Base-by-base conservation (phyloP, 164 flowering plant genomes). In the Umbilicus rupestris region DNA sequence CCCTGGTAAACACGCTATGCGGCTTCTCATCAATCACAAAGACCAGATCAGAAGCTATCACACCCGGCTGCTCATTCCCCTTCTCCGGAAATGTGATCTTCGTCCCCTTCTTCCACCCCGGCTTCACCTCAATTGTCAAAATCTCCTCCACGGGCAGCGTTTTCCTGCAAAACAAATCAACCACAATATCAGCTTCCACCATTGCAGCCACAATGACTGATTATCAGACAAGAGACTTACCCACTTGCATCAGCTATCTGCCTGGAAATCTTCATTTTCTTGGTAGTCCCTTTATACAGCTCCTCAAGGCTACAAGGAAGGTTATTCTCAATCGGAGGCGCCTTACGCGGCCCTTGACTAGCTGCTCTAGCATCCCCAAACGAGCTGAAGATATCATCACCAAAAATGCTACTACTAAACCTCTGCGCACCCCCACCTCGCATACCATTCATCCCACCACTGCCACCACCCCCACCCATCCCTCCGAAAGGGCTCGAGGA, bases 1-100 rank as follows among this genome's bases (percentile, higher is more conserved):
- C 94, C 55, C 96, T 77, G 7, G 84, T 83, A 73, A 82, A 90
- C 19, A 73, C 75, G 39, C 70, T 71, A 72, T 90, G 96, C 0
- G 92, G 96, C 66, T 90, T 90, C 77, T 90, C 96, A 65, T 87
- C 96, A 7, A 90, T 81, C 31, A 87, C 66, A 78, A 90, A 90
- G 3, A 90, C 84, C 0, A 89, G 79, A 73, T 89, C 96, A 0
- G 93, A 78, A 2, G 81, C 66, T 5, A 75, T 62, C 0, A 72
- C 68, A 14, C 72, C 70, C 24, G 71, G 74, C 45, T 71, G 73
- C 72, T 78, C 81, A 28, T 78, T 78, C 3, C 81, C 81, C 57
- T 78, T 78, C 75, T 78, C 81, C 1, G 81, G 77, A 73, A 83
- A 83, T 7, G 87, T 83, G 65, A 83, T 77, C 41, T 83, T 83